Base-by-base conservation (phyloP, 148 eudicot species). In the Chenopodium berlandieri region DNA sequence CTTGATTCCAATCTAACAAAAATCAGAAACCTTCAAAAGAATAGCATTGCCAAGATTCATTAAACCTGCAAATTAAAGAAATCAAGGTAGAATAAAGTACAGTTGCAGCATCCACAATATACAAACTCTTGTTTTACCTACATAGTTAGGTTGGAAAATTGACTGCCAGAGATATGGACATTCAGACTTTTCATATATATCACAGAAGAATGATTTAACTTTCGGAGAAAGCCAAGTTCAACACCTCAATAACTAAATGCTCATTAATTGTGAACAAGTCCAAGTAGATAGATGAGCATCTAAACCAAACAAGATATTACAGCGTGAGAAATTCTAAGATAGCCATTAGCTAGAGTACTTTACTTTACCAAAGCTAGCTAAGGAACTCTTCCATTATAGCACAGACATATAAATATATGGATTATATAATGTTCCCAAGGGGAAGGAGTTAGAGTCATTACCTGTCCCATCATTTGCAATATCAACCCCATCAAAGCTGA, bases 381-480 rank as follows among this genome's bases (percentile, higher is more conserved):
- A 6, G 8, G 7, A 40, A 40, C 44, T 6, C 5, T 40, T 40
- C 44, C 27, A 58, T 58, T n/a, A 60, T 60, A 30, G 27, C 4
- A 60, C 40, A 40, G 11, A 60, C 12, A 22, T 8, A 47, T 25
- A 16, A n/a, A 25, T 0, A 6, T 20, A 25, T 46, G 1, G 47
- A 19, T 4, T 1, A 52, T 22, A 71, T 46, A 71, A 71, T 8
- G 16, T 40, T 22, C 52, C 27, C 54, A 22, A 11, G 31, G 44
- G 44, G 44, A 54, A 25, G 65, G 23, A 46, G 54, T 31, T 47
- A 73, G 22, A 3, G 47, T 9, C 30, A 16, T 77, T 84, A 94
- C 98, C 98, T 83, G 98, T 94, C 78, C 98, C 98, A 85, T 94
- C 98, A 85, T 94, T 94, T 56, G 98, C 98, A 86, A 94, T 92